A percentile compares a stretch with the other conserved stretches of the same genome.
Evolutionary conservation across 2,329 filamentous ascomycete species (phyloP).

Genomic region (Beauveria rudraprayagi): DNA sequence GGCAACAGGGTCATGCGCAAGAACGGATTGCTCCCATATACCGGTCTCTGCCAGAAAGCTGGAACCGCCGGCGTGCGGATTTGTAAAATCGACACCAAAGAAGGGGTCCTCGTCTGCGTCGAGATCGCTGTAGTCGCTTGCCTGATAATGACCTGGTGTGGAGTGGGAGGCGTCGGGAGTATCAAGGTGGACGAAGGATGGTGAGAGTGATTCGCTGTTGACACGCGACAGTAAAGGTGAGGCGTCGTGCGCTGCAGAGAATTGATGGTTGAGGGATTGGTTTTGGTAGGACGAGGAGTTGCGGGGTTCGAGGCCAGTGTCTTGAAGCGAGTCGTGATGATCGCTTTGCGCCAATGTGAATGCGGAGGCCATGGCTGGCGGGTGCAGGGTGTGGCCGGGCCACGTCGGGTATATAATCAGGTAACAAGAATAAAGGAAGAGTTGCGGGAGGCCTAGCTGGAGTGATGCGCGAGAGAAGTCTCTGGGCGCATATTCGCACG

Average conservation of each 20-base stretch:
- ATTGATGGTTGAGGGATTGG: constrained; percentile 6
- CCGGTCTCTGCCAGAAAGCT: constrained; percentile 33
- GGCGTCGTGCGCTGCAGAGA: constrained; percentile 27
- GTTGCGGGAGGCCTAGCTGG: not conserved
- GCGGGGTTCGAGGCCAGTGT: constrained; percentile 25
- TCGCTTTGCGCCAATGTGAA: constrained; percentile 33
- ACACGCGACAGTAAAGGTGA: constrained; percentile 36
- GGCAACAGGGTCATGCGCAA: constrained; percentile 10
- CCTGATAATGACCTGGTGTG: constrained; percentile 38
- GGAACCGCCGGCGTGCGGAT: constrained; percentile 32
- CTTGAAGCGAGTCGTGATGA: constrained; percentile 27
- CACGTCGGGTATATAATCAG: constrained; percentile 27
- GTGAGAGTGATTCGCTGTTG: constrained; percentile 23
- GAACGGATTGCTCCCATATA: constrained; percentile 17
- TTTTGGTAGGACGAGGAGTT: constrained; percentile 18
- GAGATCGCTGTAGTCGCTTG: constrained; percentile 41
- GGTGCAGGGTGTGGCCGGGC: constrained; percentile 17
- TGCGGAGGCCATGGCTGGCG: constrained; percentile 35
- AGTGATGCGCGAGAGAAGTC: not conserved
- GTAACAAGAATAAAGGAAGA: constrained; percentile 12
- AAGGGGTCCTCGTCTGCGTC: constrained; percentile 38
- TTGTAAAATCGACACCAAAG: constrained; percentile 41
- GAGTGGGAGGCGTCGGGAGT: constrained; percentile 45
- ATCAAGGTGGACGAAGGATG: constrained; percentile 25
- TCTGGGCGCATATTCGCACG: constrained; percentile 5